Evolutionary conservation across 306 rosid species (phyloP), one percentile per base, ranked within the genome.

Genomic region (Quercus aquifolioides): DNA sequence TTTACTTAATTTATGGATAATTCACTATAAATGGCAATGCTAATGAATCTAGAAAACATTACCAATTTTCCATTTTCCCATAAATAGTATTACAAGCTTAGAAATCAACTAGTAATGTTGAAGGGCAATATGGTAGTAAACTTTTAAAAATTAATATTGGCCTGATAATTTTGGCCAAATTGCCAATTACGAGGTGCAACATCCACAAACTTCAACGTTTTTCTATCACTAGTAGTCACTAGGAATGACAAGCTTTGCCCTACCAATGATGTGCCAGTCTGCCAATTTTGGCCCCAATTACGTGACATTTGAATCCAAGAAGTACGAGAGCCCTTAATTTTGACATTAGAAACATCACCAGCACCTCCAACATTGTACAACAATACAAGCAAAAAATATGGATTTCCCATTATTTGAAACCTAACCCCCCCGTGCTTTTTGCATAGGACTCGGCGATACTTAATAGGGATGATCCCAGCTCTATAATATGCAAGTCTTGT

Each of bases 201-300:
- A 31, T 84, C 4, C 14, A 49, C 57, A 71, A 88, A 85, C 56
- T 74, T 15, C 46, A 89, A 1, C 70, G 0, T 31, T 28, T 69
- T 84, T 2, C 81, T 71, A 82, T 90, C 90, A 74, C 94, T 87
- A 0, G 89, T 79, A 1, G 87, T 81, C 0, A 90, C 85, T 51
- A 6, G 13, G 68, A 89, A 89, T 0, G 98, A 89, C 82, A 94
- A 78, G 26, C 82, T 6, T 67, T 88, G 90, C n/a, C 96, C 96
- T 1, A 75, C 78, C 6, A 90, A 21, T 3, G n/a, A n/a, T 1
- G 0, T 1, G 0, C 76, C 73, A 0, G 74, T 60, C 73, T 77
- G 77, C 91, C 91, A 90, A 23, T 86, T 76, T 19, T 88, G 88
- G 0, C 96, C 97, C 97, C 96, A 94, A 0, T 76, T 87, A 1